Evolutionary conservation across 306 rosid genomes (phyloP), one percentile per base, ranked within the genome.

Genomic region (Glycine soja): DNA sequence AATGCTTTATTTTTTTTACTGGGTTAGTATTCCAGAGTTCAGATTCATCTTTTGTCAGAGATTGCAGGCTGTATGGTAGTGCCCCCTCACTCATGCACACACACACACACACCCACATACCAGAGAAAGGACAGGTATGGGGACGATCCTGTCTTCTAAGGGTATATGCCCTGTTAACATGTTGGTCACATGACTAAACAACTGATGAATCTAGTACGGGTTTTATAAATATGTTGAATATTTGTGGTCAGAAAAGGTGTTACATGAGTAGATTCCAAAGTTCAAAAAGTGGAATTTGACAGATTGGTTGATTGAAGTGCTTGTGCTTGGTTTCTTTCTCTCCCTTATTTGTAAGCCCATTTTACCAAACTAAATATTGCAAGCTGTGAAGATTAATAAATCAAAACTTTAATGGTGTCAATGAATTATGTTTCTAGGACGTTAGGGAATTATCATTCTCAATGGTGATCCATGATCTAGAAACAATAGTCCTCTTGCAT

Each of bases 221-320:
- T 74, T 73, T 62, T 43, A 52, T 51, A 72, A 19, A 15, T 56
- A 81, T 7, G 47, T 64, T 74, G 50, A 43, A 14, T 11, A 13
- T n/a, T 50, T 72, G 78, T 50, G 15, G 10, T 64, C 36, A 72
- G 78, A 71, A 24, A 40, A 5, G 67, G 57, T 70, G 64, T 52
- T 24, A 24, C 30, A 24, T 24, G 59, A 8, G 74, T n/a, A 38
- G 51, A 64, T 11, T 24, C 2, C 30, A 24, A 24, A 24, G 30
- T 63, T 80, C 5, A 10, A 46, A 19, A 4, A 12, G 18, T 32
- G 18, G 36, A 76, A 48, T 76, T 15, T 63, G 51, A 48, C 62
- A 62, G 79, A 38, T 62, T 80, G 47, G 48, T 52, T 72, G 79
- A 40, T 80, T 80, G 18, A 71, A 71, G 43, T 46, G 64, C 46